Evolutionary conservation across 805 yeast genomes (phyloP).

Genomic region (Pichia rugopelliculosa): DNA sequence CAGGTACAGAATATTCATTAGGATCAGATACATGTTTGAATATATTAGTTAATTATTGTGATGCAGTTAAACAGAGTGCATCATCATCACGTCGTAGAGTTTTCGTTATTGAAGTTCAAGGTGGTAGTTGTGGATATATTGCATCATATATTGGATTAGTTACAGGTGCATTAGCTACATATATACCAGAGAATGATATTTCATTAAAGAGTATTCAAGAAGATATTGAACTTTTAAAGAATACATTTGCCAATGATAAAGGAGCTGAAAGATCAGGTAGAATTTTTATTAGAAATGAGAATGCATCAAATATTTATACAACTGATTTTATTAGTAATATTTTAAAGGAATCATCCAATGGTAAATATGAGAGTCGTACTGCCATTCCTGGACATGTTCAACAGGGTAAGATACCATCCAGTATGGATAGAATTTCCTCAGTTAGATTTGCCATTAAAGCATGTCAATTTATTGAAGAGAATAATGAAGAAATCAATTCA

Average conservation of each 20-base stretch:
- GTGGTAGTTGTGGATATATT: constrained; percentile 92
- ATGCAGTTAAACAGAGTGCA: constrained; percentile 89
- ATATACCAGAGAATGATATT: constrained; percentile 83
- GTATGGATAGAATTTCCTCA: constrained; percentile 88
- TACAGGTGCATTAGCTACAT: constrained; percentile 86
- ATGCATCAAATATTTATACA: constrained; percentile 74
- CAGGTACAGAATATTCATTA: constrained; percentile 95
- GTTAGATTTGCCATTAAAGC: constrained; percentile 87
- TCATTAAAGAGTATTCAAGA: constrained; percentile 59
- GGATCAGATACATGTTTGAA: constrained; percentile 97
- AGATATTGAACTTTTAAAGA: constrained; percentile 65
- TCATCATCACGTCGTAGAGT: constrained; percentile 90
- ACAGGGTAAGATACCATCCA: constrained; percentile 93
- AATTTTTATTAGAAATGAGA: constrained; percentile 73
- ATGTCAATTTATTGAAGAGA: constrained; percentile 75
- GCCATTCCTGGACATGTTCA: constrained; percentile 98
- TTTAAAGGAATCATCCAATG: constrained; percentile 61
- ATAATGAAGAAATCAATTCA: constrained; percentile 12
- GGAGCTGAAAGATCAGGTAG: constrained; percentile 84
- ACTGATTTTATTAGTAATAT: constrained; percentile 80
- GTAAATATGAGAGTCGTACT: constrained; percentile 81
- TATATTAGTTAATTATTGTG: constrained; percentile 85
- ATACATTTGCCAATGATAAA: constrained; percentile 60
- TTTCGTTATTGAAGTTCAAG: constrained; percentile 96
- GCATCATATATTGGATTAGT: constrained; percentile 81